A percentile compares a stretch with the other conserved stretches of the same genome.
Evolutionary conservation across 805 yeast genomes (phyloP).

Genomic region (Candida pseudofarinosa): DNA sequence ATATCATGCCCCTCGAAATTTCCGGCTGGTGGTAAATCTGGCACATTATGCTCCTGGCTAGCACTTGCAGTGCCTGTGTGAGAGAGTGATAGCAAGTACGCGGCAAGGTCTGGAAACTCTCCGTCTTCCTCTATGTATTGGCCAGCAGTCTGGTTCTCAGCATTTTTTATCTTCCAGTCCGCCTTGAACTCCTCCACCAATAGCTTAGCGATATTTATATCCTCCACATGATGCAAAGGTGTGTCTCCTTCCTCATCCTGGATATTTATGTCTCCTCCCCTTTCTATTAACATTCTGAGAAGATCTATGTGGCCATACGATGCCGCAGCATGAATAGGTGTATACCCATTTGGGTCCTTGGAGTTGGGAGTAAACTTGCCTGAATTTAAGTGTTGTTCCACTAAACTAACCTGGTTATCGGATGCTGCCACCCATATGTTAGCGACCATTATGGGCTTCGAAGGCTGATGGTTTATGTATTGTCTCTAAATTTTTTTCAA

Average conservation of each 20-base stretch:
- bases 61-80: slow-evolving; percentile 19
- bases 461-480: neutral
- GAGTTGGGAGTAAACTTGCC: slow-evolving; percentile 62
- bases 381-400: slow-evolving; percentile 49
- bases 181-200: slow-evolving; percentile 69
- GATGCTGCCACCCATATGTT: slow-evolving; percentile 97
- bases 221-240: slow-evolving; percentile 89
- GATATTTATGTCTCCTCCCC: slow-evolving; percentile 78
- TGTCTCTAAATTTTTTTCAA: neutral
- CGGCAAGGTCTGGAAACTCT: slow-evolving; percentile 75
- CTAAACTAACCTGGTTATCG: slow-evolving; percentile 64
- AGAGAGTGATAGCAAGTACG: slow-evolving; percentile 49
- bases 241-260: slow-evolving; percentile 91
- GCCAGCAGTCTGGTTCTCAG: slow-evolving; percentile 71
- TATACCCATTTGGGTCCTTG: slow-evolving; percentile 90
- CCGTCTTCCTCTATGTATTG: slow-evolving; percentile 78
- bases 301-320: slow-evolving; percentile 81
- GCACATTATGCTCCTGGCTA: slow-evolving; percentile 8
- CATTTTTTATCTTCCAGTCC: slow-evolving; percentile 57
- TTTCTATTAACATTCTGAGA: slow-evolving; percentile 48
- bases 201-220: slow-evolving; percentile 55
- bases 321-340: slow-evolving; percentile 97
- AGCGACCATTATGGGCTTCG: slow-evolving; percentile 27
- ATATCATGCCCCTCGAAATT: slow-evolving; percentile 46
- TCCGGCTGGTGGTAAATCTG: slow-evolving; percentile 35